Evolutionary conservation across 2,329 filamentous ascomycete genomes (phyloP), one percentile per base, ranked within the genome.

Genomic region (Talaromyces islandicus): DNA sequence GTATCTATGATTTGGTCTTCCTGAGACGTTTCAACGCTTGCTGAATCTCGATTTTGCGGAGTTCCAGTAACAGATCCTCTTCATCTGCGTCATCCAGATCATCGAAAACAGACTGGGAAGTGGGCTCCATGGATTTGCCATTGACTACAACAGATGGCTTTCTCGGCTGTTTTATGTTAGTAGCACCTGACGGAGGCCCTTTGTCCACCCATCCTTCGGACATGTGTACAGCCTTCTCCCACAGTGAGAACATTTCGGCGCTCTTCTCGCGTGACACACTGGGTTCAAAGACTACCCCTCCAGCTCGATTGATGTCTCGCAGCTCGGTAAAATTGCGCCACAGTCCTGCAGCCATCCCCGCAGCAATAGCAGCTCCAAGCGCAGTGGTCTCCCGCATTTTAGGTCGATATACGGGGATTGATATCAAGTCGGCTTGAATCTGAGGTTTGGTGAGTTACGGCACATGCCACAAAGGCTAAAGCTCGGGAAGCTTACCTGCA

Each of bases 351-450:
- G 91, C 91, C 52, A 96, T 86, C 12, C 91, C 91, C 7, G 91
- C 91, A 19, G 91, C 90, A 67, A 95, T 92, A 52, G 91, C 91
- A 7, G 91, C 91, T 30, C 91, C 91, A 1, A 95, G 82, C 0
- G 91, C 88, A 0, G 91, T 95, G 2, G 90, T 94, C 78, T 96
- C 91, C 55, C 89, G 87, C 91, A 95, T 95, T 62, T 85, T 83
- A 0, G 91, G 91, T 19, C 91, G 85, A 71, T 91, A 85, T 60
- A 95, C 89, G 24, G 87, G 88, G 67, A 95, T 93, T 46, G 86
- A 85, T 67, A 88, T 90, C 41, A 95, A 83, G 74, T 95, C 88
- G 61, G 91, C 88, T 80, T 96, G 91, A 4, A 88, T 90, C 82
- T 89, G 63, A 55, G 30, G 11, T 21, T 51, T 50, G n/a, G 64